Evolutionary conservation across 1,139 yeast species (phyloP).

Genomic region (Suhomyces wounanorum): DNA sequence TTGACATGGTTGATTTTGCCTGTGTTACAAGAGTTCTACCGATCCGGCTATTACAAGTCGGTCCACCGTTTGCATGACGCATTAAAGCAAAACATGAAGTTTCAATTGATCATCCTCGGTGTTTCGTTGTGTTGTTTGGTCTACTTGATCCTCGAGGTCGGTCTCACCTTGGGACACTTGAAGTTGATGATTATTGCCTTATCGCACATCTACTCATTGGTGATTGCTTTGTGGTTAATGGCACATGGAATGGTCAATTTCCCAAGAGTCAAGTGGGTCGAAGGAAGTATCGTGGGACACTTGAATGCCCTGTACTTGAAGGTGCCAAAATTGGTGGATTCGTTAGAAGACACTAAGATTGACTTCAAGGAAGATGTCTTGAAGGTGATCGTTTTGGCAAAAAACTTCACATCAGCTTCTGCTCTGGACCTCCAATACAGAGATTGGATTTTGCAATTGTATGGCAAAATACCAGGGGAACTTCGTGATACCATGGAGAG

Average conservation of each 20-base stretch:
- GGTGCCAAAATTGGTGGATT: constrained; percentile 61
- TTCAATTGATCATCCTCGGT: constrained; percentile 58
- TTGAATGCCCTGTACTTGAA: constrained; percentile 50
- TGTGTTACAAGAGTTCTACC: constrained; percentile 67
- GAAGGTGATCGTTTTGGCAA: constrained; percentile 53
- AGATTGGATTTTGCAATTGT: constrained; percentile 45
- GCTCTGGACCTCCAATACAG: constrained; percentile 37
- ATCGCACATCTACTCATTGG: constrained; percentile 77
- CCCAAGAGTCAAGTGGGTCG: constrained; percentile 61
- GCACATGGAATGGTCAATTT: constrained; percentile 76
- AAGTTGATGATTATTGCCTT: constrained; percentile 73
- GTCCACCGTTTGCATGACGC: constrained; percentile 56
- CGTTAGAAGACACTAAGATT: constrained; percentile 63
- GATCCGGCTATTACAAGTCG: constrained; percentile 64
- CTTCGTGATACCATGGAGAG: constrained; percentile 38
- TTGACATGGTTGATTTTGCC: constrained; percentile 79
- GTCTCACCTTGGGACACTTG: constrained; percentile 57
- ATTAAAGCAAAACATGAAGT: constrained; percentile 54
- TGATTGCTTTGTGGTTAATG: constrained; percentile 80
- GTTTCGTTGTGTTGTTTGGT: constrained; percentile 56
- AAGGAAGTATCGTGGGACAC: constrained; percentile 43
- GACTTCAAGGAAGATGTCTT: constrained; percentile 65
- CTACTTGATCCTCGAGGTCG: constrained; percentile 63
- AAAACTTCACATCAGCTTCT: constrained; percentile 35
- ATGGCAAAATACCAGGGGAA: constrained; percentile 37